Base-by-base conservation (phyloP, 257 asterid species). In the Nicotiana obtusifolia region DNA sequence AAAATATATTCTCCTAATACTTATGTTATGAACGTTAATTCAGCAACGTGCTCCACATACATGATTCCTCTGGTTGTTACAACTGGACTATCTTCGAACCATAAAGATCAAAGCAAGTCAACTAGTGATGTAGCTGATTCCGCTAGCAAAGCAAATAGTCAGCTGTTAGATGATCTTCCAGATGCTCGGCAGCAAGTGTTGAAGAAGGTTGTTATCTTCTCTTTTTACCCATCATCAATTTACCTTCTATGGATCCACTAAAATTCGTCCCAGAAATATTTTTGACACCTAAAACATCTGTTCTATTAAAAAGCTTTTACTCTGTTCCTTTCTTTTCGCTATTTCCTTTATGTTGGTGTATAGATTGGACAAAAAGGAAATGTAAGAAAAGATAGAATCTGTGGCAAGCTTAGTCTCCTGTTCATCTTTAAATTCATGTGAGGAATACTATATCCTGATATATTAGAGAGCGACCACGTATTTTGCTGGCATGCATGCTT, bases 41-140 rank as follows among this genome's bases (percentile, higher is more conserved):
- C 97, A 52, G 93, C 98, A 62, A 90, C 92, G 66, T 92, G 97
- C 85, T 95, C 97, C 81, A 89, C 96, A 30, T 97, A 92, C 87
- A 90, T 97, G 4, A 87, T 92, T 81, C 95, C 92, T 68, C 88
- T 92, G 35, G 89, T 86, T 56, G 83, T 66, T 28, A 80, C 84
- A 59, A 82, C 75, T 86, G 84, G 52, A 80, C 89, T 67, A 69
- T 64, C 76, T 53, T 76, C 68, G 69, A 79, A 77, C 66, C 83
- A 84, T 76, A 89, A 87, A 81, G 87, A 84, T 71, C 86, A 33
- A 33, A 33, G 37, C 37, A 33, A 33, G 37, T 33, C 37, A 33
- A 33, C 1, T 6, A 1, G 41, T 35, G 9, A 35, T 35, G 41
- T 35, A 5, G 41, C 41, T 35, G 41, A 35, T 35, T 35, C 41